A percentile compares a stretch with the other conserved stretches of the same genome.
These are phyloP conservation scores for Candida tammaniensis DNA, from an alignment of 805 yeast genomes.

Conservation along the genomic window DNA sequence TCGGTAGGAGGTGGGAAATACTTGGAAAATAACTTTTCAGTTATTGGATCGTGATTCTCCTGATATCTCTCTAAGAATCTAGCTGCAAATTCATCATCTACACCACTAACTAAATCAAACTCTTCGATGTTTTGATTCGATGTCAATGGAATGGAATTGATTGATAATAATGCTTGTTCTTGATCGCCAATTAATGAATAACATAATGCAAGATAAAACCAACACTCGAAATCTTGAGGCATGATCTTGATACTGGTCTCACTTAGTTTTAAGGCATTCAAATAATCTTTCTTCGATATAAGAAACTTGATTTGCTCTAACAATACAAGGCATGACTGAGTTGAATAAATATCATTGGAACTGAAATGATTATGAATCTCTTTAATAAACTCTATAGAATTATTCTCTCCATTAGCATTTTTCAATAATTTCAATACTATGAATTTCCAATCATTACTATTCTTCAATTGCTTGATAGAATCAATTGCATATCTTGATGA, in stretches of 20 bases:
- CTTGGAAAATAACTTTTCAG: constrained; percentile 24
- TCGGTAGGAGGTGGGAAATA: constrained; percentile 28
- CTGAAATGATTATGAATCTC: constrained; percentile 20
- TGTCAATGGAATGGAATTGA: constrained; percentile 68
- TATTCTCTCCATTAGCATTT: constrained; percentile 19
- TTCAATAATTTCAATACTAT: constrained; percentile 24
- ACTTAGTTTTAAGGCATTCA: constrained; percentile 59
- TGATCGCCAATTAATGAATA: constrained; percentile 57
- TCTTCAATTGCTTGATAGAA: constrained; percentile 12
- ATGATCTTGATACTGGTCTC: constrained; percentile 57
- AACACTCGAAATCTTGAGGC: constrained; percentile 74
- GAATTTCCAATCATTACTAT: constrained; percentile 19
- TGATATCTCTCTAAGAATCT: constrained; percentile 18
- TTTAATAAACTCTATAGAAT: constrained; percentile 21
- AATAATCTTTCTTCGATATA: constrained; percentile 49
- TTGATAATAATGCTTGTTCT: constrained; percentile 57
- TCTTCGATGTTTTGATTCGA: constrained; percentile 34
- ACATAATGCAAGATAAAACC: constrained; percentile 64
- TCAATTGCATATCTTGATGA: constrained; percentile 31
- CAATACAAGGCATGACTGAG: constrained; percentile 59
- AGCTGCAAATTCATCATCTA: constrained; percentile 23
- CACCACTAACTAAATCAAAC: constrained; percentile 20
- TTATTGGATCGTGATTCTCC: constrained; percentile 20
- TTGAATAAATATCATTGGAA: constrained; percentile 12
- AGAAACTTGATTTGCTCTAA: constrained; percentile 65